phyloP scores from a whole-genome alignment of 1,284 basidiomycete species.

The Athelia sp. region DNA sequence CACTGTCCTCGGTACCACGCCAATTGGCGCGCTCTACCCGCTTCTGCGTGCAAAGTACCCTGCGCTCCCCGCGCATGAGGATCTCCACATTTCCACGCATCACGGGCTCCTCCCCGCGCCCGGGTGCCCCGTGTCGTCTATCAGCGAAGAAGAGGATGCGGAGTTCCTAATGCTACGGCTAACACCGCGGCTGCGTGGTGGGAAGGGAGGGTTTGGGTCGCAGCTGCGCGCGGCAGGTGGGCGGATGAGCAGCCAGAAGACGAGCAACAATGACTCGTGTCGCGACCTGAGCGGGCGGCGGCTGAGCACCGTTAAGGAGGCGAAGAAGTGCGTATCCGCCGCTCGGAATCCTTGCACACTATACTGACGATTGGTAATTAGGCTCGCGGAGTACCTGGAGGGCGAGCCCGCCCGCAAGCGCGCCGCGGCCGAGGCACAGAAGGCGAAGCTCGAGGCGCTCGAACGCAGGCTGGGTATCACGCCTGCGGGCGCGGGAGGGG shows the following conservation, averaged over 20 bases:
- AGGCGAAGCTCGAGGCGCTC: slow-evolving; percentile 80
- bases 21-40: slow-evolving; percentile 44
- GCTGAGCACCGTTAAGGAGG: slow-evolving; percentile 93
- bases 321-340: slow-evolving; percentile 72
- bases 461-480: slow-evolving; percentile 78
- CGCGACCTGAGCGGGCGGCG: slow-evolving; percentile 88
- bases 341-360: not conserved
- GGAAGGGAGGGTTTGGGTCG: slow-evolving; percentile 97
- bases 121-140: slow-evolving; percentile 38
- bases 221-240: slow-evolving; percentile 96
- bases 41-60: slow-evolving; percentile 56
- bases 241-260: slow-evolving; percentile 95
- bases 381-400: slow-evolving; percentile 87
- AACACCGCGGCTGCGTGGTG: slow-evolving; percentile 73
- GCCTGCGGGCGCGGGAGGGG: slow-evolving; percentile 17
- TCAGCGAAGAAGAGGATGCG: slow-evolving; percentile 26
- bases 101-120: slow-evolving; percentile 41
- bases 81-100: slow-evolving; percentile 50
- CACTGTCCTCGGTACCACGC: slow-evolving; percentile 45
- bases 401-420: slow-evolving; percentile 79
- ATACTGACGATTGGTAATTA: slow-evolving; percentile 25
- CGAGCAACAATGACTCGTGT: slow-evolving; percentile 93
- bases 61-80: slow-evolving; percentile 42
- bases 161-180: slow-evolving; percentile 58
- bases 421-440: slow-evolving; percentile 75